Base-by-base conservation (phyloP, 2,329 filamentous ascomycete species). In the Fusarium sublunatum region DNA sequence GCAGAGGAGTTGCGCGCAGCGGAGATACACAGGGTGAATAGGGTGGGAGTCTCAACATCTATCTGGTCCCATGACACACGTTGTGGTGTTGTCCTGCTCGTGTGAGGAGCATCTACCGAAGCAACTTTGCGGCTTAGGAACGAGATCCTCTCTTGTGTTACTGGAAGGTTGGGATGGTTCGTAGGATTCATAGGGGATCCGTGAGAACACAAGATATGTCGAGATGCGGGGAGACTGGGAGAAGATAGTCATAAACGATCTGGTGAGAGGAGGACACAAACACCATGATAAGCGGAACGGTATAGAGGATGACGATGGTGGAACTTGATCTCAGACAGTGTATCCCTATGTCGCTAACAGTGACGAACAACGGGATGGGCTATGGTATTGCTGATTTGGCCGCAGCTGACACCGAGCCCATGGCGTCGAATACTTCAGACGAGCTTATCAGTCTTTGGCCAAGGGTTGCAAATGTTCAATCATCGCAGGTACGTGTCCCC, bases 31-130 rank as follows among this genome's bases (percentile, higher is more conserved):
- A 57, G 34, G 36, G 28, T 26, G 35, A 47, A 32, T 22, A 11
- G 38, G 39, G 32, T 59, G 39, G 28, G 34, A 46, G 45, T 40
- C 22, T 34, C 45, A 32, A 12, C 53, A 49, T 26, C n/a, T 44
- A 19, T 19, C 19, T 38, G 38, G 47, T 51, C 34, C 29, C 39
- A 48, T 45, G 42, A 15, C 40, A 34, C 46, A 59, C 53, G 39
- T 22, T 48, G 42, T 36, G 43, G 32, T 39, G 31, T 47, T 42
- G 28, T 41, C 32, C 25, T 29, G 8, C 19, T 56, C 28, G 44
- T 42, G 41, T 36, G 12, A 44, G 50, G 53, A 50, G 35, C 26
- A 65, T 66, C 58, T 66, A 65, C 62, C 58, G 62, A 66, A 49
- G 38, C 28, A 62, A 25, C 36, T 25, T 50, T 39, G 38, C 35